Percentiles rank a stretch among this genome's conserved stretches.
phyloP scores from a whole-genome alignment of 2,329 filamentous ascomycete genomes.

The Elsinoe arachidis region DNA sequence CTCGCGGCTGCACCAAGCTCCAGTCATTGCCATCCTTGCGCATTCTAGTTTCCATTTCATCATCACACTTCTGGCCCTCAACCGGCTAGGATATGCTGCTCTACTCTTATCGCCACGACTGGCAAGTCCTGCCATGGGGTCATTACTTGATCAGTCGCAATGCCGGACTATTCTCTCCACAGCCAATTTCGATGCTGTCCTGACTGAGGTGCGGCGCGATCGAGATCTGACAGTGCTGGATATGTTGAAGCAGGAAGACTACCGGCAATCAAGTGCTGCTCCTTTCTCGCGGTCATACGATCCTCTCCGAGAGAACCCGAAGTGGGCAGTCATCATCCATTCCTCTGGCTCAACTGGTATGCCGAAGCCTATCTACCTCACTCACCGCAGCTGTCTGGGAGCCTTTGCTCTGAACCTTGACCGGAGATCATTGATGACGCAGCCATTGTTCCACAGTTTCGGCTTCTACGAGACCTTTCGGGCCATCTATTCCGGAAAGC shows the following conservation, averaged over 20 bases:
- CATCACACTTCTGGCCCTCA: conserved; percentile 46
- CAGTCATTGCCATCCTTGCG: conserved; percentile 44
- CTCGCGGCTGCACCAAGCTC: conserved; percentile 20
- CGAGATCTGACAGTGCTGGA: conserved; percentile 23
- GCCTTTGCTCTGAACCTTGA: conserved; percentile 41
- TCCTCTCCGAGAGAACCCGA: conserved; percentile 22
- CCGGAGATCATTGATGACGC: conserved; percentile 45
- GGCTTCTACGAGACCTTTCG: conserved; percentile 49
- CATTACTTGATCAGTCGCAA: conserved; percentile 38
- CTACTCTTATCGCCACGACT: conserved; percentile 49
- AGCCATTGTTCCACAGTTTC: conserved; percentile 53
- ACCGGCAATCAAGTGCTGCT: conserved; percentile 16
- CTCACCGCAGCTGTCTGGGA: conserved; percentile 42
- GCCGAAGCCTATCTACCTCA: conserved; percentile 55
- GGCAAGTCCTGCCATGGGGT: conserved; percentile 42
- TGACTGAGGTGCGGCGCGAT: conserved; percentile 26
- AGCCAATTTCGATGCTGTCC: conserved; percentile 20
- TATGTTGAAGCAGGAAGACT: conserved; percentile 22
- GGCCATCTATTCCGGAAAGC: conserved; percentile 43
- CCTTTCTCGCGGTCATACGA: conserved; percentile 20
- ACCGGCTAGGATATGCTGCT: conserved; percentile 47
- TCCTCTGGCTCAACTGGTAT: conserved; percentile 52
- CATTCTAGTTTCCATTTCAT: conserved; percentile 48
- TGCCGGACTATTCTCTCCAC: conserved; percentile 24
- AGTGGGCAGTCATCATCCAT: conserved; percentile 40